These are phyloP conservation scores for Penicillium sp. DNA, from an alignment of 2,329 filamentous ascomycete species.

Conservation along the genomic window DNA sequence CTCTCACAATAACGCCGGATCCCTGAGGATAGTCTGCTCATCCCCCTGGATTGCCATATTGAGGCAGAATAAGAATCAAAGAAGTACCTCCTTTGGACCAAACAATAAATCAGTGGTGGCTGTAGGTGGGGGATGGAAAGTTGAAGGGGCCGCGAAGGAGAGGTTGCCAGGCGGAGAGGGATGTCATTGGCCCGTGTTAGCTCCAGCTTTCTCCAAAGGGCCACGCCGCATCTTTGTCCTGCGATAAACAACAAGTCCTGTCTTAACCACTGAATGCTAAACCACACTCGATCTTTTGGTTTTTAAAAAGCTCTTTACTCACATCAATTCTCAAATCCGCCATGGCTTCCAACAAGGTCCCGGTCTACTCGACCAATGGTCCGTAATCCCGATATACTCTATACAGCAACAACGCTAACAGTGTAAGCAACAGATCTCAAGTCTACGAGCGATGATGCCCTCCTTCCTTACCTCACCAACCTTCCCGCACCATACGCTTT, in stretches of 20 bases:
- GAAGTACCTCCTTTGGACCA: neutral
- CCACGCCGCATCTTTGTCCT: constrained; percentile 36
- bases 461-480: constrained; percentile 87
- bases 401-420: constrained; percentile 7
- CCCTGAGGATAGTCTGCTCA: constrained; percentile 94
- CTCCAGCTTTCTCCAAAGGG: constrained; percentile 32
- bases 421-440: constrained; percentile 69
- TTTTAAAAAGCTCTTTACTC: neutral
- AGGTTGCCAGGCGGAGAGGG: constrained; percentile 16
- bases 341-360: constrained; percentile 39
- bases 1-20: constrained; percentile 93
- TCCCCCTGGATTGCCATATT: constrained; percentile 75
- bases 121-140: constrained; percentile 15
- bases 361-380: constrained; percentile 48
- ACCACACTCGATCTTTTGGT: neutral
- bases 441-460: constrained; percentile 91
- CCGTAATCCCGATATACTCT: constrained; percentile 21
- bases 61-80: constrained; percentile 8
- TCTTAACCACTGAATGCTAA: neutral
- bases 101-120: constrained; percentile 1
- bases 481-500: constrained; percentile 65
- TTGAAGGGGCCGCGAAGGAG: constrained; percentile 16
- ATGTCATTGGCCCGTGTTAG: constrained; percentile 25
- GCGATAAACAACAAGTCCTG: constrained; percentile 15
- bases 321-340: neutral